phyloP scores from a whole-genome alignment of 441 rosid species.

The Corymbia citriodora region DNA sequence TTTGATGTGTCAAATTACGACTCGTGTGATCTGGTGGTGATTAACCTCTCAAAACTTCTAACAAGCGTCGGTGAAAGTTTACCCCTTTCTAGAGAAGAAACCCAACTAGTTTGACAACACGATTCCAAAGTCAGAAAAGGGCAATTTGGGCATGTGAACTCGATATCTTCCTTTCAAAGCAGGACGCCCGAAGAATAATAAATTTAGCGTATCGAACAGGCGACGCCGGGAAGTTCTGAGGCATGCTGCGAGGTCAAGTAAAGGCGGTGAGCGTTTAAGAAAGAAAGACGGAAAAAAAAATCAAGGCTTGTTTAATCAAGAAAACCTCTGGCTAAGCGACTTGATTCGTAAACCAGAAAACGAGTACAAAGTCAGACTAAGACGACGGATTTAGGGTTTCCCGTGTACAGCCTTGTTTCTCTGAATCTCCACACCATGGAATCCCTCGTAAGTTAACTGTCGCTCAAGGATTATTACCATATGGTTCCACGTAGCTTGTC shows the following conservation, averaged over 20 bases:
- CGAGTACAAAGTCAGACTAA: background rate
- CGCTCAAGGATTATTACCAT: background rate
- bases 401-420: background rate
- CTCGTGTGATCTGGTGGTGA: background rate
- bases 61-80: background rate
- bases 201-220: background rate
- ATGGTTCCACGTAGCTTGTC: background rate
- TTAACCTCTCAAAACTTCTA: background rate
- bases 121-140: background rate
- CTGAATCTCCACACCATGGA: background rate
- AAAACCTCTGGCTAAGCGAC: background rate
- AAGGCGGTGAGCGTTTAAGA: background rate
- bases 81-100: background rate
- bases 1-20: background rate
- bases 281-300: background rate
- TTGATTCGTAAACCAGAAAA: background rate
- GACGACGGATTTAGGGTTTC: background rate
- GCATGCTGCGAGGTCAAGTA: background rate
- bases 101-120: background rate
- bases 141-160: background rate
- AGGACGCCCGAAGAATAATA: background rate
- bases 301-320: background rate
- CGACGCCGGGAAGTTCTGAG: background rate
- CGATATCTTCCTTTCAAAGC: background rate
- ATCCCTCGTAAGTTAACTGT: background rate